Evolutionary conservation across 495 filamentous ascomycete species (phyloP).

Genomic region (Aspergillus carlsbadensis): DNA sequence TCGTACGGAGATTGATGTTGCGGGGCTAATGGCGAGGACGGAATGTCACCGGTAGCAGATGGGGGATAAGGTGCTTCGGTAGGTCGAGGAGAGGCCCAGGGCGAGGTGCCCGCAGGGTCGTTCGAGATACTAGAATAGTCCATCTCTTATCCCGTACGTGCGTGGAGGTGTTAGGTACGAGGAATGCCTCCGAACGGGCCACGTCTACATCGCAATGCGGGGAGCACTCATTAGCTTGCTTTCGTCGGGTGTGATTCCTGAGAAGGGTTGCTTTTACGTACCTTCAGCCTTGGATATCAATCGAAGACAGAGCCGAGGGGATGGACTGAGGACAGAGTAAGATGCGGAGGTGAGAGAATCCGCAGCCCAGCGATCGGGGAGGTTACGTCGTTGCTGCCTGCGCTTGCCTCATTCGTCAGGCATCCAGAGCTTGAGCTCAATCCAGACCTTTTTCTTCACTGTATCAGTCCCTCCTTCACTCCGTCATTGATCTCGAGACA

Average conservation of each 20-base stretch:
- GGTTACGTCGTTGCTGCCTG: slow-evolving; percentile 27
- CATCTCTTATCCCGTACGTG: slow-evolving; percentile 48
- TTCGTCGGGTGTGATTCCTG: background rate
- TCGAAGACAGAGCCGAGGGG: background rate
- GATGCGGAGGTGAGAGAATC: slow-evolving; percentile 10
- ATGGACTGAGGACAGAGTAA: slow-evolving; percentile 7
- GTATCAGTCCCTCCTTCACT: background rate
- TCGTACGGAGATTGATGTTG: slow-evolving; percentile 45
- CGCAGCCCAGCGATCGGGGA: slow-evolving; percentile 9
- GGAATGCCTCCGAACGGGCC: slow-evolving; percentile 21
- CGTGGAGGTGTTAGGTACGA: slow-evolving; percentile 18
- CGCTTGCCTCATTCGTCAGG: slow-evolving; percentile 25
- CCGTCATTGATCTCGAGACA: background rate
- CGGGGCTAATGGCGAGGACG: slow-evolving; percentile 53
- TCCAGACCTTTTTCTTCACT: slow-evolving; percentile 3
- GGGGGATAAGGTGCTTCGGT: slow-evolving; percentile 54
- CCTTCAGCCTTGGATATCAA: slow-evolving; percentile 3
- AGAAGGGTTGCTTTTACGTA: background rate
- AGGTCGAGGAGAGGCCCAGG: slow-evolving; percentile 77
- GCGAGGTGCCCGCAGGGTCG: slow-evolving; percentile 69
- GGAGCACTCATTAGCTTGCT: slow-evolving; percentile 13
- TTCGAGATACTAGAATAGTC: slow-evolving; percentile 78
- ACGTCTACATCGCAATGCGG: slow-evolving; percentile 20
- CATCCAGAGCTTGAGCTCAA: slow-evolving; percentile 11
- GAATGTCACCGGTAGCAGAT: slow-evolving; percentile 48